A percentile compares a stretch with the other conserved stretches of the same genome.
phyloP scores from a whole-genome alignment of 352 stramenopile genomes.

The Detonula confervacea region DNA sequence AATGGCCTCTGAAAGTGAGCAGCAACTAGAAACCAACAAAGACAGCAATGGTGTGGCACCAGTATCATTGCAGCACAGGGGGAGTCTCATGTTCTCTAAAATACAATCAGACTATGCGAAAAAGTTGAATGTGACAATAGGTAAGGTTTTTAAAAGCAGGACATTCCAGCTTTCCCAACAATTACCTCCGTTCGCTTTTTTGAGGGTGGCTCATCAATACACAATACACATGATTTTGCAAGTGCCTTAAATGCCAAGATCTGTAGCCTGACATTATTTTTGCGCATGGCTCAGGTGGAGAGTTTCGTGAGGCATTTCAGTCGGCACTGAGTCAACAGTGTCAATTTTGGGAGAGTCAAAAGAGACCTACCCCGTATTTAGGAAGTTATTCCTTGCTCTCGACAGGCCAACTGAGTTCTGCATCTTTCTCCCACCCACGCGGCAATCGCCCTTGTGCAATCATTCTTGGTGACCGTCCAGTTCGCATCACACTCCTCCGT shows the following conservation, averaged over 20 bases:
- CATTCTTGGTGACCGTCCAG: conserved; percentile 82
- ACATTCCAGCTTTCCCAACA: no score
- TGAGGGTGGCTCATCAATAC: no score
- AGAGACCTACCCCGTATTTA: conserved; percentile 15
- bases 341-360: conserved; percentile 46
- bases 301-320: conserved; percentile 75
- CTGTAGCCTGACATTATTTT: no score
- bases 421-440: conserved; percentile 16
- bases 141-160: no score
- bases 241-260: no score
- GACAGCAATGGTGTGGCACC: conserved; percentile 15
- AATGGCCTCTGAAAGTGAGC: conserved; percentile 6
- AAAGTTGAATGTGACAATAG: conserved; percentile 81
- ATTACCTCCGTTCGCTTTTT: no score
- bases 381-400: background rate
- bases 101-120: conserved; percentile 84
- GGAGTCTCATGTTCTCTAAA: conserved; percentile 64
- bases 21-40: conserved; percentile 37
- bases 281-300: no score
- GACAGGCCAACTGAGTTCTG: background rate
- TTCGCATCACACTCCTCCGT: conserved; percentile 72
- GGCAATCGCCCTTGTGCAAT: conserved; percentile 56
- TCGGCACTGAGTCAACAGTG: conserved; percentile 53
- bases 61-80: conserved; percentile 38
- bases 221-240: no score